These are phyloP conservation scores for Zygosaccharomyces sapae DNA, from an alignment of 1,139 yeast genomes.

Conservation along the genomic window DNA sequence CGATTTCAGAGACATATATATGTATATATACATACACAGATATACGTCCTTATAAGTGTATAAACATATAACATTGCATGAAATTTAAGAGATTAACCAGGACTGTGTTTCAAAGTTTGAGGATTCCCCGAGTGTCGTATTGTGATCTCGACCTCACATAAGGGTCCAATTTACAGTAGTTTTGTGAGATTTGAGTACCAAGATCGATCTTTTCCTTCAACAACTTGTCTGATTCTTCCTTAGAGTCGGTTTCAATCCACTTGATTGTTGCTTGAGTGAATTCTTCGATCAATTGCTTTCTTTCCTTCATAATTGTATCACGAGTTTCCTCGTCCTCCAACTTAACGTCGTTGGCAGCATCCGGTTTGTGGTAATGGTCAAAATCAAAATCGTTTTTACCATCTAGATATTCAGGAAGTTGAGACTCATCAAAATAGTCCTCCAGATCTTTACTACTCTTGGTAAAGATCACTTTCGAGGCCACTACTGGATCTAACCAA, in stretches of 20 bases:
- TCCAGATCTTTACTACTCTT: constrained; percentile 55
- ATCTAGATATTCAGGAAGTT: constrained; percentile 61
- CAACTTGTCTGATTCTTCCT: constrained; percentile 42
- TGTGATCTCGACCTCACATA: constrained; percentile 64
- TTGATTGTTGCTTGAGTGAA: constrained; percentile 56
- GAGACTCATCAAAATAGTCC: constrained; percentile 48
- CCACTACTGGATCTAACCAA: constrained; percentile 89
- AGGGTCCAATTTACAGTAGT: constrained; percentile 65
- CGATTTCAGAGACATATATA: background rate
- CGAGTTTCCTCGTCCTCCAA: constrained; percentile 43
- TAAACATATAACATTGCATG: background rate
- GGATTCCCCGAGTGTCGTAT: constrained; percentile 57
- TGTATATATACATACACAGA: constrained; percentile 1
- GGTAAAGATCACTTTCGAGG: constrained; percentile 73
- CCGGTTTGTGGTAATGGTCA: constrained; percentile 29
- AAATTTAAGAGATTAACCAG: background rate
- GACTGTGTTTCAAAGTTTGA: constrained; percentile 28
- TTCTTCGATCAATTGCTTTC: constrained; percentile 45
- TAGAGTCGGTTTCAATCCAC: constrained; percentile 59
- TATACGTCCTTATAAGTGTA: background rate
- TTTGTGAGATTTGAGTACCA: constrained; percentile 48
- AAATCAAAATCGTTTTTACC: constrained; percentile 55
- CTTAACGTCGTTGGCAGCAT: constrained; percentile 52
- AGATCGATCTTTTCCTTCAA: constrained; percentile 47
- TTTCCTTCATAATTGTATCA: constrained; percentile 43